phyloP scores from a whole-genome alignment of 2,329 filamentous ascomycete genomes.

The Metarhizium humberi region DNA sequence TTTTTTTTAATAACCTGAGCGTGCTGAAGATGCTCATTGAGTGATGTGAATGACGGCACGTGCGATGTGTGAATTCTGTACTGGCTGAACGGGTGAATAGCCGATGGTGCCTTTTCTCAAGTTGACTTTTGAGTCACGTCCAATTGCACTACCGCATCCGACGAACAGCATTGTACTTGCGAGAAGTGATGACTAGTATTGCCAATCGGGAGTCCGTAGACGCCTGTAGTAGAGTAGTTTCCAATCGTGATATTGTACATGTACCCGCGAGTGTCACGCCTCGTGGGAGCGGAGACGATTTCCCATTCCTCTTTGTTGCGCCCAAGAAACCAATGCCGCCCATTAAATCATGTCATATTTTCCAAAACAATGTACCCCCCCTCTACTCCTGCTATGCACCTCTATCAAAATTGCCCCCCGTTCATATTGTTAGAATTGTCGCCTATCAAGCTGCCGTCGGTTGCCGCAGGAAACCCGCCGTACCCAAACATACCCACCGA shows the following conservation, averaged over 20 bases:
- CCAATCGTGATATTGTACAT: slow-evolving; percentile 12
- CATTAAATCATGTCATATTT: neutral
- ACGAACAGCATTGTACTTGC: neutral
- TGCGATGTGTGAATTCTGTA: neutral
- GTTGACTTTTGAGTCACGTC: neutral
- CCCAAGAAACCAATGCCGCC: neutral
- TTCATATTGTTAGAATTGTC: slow-evolving; percentile 2
- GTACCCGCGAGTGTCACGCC: slow-evolving; percentile 8
- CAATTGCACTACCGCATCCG: neutral
- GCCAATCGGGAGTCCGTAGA: neutral
- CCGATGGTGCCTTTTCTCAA: neutral
- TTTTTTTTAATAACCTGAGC: neutral
- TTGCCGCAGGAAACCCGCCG: slow-evolving; percentile 16
- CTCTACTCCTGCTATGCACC: neutral
- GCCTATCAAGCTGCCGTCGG: slow-evolving; percentile 5
- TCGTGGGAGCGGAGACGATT: neutral
- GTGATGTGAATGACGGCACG: too few species aligned
- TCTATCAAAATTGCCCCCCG: slow-evolving; percentile 4
- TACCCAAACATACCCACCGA: slow-evolving; percentile 22
- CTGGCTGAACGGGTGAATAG: neutral
- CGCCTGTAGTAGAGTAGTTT: slow-evolving; percentile 2
- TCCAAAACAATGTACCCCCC: neutral
- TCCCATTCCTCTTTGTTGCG: neutral
- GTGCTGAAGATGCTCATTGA: neutral
- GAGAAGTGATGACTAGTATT: neutral